A percentile compares a stretch with the other conserved stretches of the same genome.
These are phyloP conservation scores for Cercospora sesami DNA, from an alignment of 2,329 filamentous ascomycete species.

Conservation along the genomic window DNA sequence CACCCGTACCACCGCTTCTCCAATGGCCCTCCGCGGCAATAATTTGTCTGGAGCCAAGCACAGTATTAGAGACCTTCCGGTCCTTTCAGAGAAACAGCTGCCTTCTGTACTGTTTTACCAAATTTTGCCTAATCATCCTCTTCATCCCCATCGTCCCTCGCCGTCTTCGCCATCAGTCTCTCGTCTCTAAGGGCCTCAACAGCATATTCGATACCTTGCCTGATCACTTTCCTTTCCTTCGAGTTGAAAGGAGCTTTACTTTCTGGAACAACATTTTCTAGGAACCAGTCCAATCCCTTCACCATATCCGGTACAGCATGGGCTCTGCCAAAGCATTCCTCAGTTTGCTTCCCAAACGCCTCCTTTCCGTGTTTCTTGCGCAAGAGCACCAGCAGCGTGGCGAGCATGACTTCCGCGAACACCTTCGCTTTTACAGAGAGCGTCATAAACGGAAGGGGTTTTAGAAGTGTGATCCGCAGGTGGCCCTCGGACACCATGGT, in stretches of 20 bases:
- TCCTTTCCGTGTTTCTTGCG: constrained; percentile 42
- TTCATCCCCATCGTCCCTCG: not conserved
- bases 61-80: not conserved
- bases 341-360: constrained; percentile 57
- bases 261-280: constrained; percentile 71
- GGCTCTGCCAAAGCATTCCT: constrained; percentile 65
- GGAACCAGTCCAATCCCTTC: constrained; percentile 74
- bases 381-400: constrained; percentile 65
- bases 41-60: not conserved
- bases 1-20: not conserved
- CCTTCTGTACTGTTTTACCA: not conserved
- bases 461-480: constrained; percentile 59
- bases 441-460: constrained; percentile 74
- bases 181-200: constrained; percentile 29
- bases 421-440: constrained; percentile 72
- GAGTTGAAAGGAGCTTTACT: constrained; percentile 56
- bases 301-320: constrained; percentile 67
- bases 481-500: constrained; percentile 61
- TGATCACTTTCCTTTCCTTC: constrained; percentile 54
- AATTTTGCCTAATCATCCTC: not conserved
- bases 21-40: not conserved
- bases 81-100: not conserved
- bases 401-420: constrained; percentile 78
- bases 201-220: constrained; percentile 43
- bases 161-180: constrained; percentile 1